Evolutionary conservation across 1,284 basidiomycete species (phyloP).

Genomic region (Earliella scabrosa): DNA sequence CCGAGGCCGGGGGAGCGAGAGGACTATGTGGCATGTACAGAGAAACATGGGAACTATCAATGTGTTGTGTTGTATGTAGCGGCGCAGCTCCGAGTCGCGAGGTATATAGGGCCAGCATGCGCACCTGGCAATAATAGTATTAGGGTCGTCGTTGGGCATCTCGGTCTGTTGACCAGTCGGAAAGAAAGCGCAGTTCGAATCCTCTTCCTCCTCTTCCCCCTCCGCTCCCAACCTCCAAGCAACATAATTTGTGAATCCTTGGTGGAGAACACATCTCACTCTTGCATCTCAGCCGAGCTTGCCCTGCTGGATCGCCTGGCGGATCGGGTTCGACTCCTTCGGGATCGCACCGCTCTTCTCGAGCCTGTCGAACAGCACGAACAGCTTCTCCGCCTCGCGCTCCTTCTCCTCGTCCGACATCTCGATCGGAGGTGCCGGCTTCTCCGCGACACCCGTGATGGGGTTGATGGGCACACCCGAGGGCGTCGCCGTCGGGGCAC

Average conservation of each 20-base stretch:
- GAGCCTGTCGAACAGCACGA: constrained; percentile 87
- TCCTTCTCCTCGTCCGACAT: constrained; percentile 96
- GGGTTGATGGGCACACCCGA: constrained; percentile 70
- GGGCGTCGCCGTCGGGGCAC: constrained; percentile 43
- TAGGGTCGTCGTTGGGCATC: constrained; percentile 2
- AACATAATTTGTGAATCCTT: background rate
- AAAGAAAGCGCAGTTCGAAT: background rate
- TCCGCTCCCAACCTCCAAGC: background rate
- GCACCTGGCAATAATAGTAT: constrained; percentile 15
- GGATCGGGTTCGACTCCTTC: constrained; percentile 70
- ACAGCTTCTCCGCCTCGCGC: constrained; percentile 86
- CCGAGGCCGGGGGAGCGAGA: too few species aligned
- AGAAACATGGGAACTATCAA: constrained; percentile 1
- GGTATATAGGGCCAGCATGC: constrained; percentile 14
- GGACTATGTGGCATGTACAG: constrained; percentile 11
- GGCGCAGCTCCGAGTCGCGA: background rate
- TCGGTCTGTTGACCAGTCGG: background rate
- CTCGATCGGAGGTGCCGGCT: constrained; percentile 44
- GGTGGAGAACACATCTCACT: too few species aligned
- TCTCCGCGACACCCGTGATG: constrained; percentile 72
- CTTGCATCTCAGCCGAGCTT: constrained; percentile 36
- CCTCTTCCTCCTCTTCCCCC: background rate
- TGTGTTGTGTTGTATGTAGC: background rate
- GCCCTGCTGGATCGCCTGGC: constrained; percentile 69
- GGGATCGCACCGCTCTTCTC: constrained; percentile 73